Evolutionary conservation across 1,284 basidiomycete genomes (phyloP).

Genomic region (Cystobasidium sp.): DNA sequence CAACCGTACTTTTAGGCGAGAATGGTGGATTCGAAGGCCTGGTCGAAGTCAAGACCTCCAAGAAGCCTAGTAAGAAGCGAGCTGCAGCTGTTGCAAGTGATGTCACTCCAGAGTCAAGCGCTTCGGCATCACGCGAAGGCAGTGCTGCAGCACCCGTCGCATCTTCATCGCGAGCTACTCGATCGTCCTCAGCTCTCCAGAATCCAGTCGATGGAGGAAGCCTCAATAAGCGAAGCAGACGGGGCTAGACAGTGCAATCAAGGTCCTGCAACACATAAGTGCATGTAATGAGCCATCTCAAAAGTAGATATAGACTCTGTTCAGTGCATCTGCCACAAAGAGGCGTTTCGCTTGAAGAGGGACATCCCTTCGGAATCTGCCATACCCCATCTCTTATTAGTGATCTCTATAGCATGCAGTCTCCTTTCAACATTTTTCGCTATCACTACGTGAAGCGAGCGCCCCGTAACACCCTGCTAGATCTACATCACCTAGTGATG

Average conservation of each 20-base stretch:
- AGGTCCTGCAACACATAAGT: too few species aligned
- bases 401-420: too few species aligned
- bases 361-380: too few species aligned
- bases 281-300: too few species aligned
- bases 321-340: too few species aligned
- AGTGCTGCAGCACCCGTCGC: background rate
- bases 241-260: background rate
- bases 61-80: constrained; percentile 24
- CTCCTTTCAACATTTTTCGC: too few species aligned
- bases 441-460: too few species aligned
- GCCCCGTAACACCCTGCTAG: too few species aligned
- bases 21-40: constrained; percentile 64
- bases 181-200: background rate
- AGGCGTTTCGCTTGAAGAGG: too few species aligned
- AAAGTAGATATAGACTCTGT: too few species aligned
- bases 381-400: too few species aligned
- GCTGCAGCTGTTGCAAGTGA: constrained; percentile 5
- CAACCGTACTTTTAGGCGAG: constrained; percentile 69
- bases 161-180: background rate
- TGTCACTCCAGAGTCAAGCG: constrained; percentile 1
- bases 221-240: constrained; percentile 9
- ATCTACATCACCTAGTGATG: too few species aligned
- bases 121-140: constrained; percentile 3
- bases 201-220: background rate
- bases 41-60: constrained; percentile 25